These are phyloP conservation scores for Alternaria angustiovoidea DNA, from an alignment of 2,329 filamentous ascomycete genomes.

Conservation along the genomic window DNA sequence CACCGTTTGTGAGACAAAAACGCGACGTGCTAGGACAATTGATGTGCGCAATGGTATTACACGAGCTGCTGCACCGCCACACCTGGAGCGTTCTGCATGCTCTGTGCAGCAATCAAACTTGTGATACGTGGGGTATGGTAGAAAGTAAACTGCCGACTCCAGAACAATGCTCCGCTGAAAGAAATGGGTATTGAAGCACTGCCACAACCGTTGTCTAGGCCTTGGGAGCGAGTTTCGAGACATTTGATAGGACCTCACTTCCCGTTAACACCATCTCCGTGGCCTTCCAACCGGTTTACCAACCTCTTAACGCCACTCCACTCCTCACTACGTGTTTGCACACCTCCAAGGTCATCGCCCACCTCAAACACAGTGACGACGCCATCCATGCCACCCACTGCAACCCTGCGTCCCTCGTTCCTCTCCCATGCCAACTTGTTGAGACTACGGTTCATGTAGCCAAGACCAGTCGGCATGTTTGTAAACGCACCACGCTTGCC, in stretches of 20 bases:
- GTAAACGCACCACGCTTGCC: constrained; percentile 46
- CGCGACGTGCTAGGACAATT: background rate
- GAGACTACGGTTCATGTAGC: constrained; percentile 81
- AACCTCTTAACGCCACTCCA: constrained; percentile 94
- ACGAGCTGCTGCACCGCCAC: constrained; percentile 2
- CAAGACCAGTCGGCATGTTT: constrained; percentile 52
- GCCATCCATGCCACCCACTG: constrained; percentile 91
- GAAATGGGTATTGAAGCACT: constrained; percentile 6
- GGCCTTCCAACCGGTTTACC: constrained; percentile 73
- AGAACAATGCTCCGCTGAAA: constrained; percentile 6
- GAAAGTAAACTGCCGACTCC: constrained; percentile 5
- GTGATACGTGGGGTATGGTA: constrained; percentile 5
- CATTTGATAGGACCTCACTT: constrained; percentile 20
- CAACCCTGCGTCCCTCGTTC: constrained; percentile 83
- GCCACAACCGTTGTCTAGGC: constrained; percentile 2
- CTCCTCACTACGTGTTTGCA: constrained; percentile 86
- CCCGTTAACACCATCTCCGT: constrained; percentile 36
- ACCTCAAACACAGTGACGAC: constrained; percentile 94
- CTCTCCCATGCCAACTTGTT: constrained; percentile 97
- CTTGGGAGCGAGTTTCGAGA: background rate
- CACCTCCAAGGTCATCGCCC: constrained; percentile 79
- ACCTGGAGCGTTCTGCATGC: background rate
- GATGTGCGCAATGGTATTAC: background rate
- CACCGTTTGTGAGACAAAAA: background rate
- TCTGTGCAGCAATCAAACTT: background rate